Conservation (phyloP, 305 asterid species). For the Solanum aculeatissimum region DNA sequence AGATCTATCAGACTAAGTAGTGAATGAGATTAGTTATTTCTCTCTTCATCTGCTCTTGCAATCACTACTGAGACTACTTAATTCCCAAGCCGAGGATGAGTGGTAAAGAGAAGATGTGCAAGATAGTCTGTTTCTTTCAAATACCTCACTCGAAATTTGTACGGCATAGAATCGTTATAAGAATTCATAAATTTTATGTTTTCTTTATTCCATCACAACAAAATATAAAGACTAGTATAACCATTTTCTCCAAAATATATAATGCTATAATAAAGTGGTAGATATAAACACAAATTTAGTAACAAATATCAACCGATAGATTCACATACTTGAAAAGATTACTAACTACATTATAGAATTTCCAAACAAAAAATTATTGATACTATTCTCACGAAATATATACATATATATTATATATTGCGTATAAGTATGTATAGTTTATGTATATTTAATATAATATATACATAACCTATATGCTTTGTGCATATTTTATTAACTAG, state of each 20-base stretch:
- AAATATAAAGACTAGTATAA: background rate
- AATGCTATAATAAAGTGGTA: background rate
- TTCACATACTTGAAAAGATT: background rate
- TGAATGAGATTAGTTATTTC: too few relatives aligned
- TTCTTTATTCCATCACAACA: background rate
- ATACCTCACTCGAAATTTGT: too few relatives aligned
- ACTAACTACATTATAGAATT: background rate
- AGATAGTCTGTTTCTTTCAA: too few relatives aligned
- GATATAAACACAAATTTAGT: background rate
- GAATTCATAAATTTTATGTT: too few relatives aligned
- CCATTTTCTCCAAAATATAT: background rate
- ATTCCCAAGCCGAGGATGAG: too few relatives aligned
- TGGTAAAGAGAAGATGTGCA: too few relatives aligned
- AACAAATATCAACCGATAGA: background rate
- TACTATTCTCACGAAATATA: background rate
- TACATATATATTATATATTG: background rate
- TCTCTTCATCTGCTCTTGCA: too few relatives aligned
- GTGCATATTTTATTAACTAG: background rate
- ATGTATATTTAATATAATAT: background rate
- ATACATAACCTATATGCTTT: background rate
- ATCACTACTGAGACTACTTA: too few relatives aligned
- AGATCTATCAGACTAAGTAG: too few relatives aligned
- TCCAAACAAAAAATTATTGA: background rate
- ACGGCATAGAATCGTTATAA: too few relatives aligned
- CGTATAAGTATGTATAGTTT: background rate